Evolutionary conservation across 768 basidiomycete species (phyloP).

Genomic region (Psilocybe sp.): DNA sequence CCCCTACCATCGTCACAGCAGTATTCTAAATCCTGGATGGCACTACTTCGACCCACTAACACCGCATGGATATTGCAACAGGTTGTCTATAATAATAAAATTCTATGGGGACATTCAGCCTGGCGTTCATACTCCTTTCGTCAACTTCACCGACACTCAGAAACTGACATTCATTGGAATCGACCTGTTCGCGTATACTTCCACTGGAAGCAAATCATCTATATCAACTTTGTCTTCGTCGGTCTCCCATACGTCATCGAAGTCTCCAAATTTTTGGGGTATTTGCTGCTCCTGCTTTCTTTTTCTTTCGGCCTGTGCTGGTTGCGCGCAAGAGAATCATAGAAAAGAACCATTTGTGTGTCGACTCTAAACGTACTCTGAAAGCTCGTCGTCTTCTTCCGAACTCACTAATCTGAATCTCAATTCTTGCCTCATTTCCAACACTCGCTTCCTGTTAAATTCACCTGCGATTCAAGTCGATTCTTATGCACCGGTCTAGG

Average conservation of each 20-base stretch:
- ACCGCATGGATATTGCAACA: constrained; percentile 24
- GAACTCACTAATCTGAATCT: too few relatives aligned
- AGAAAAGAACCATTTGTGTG: too few relatives aligned
- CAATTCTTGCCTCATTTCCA: too few relatives aligned
- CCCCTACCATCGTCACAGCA: constrained; percentile 25
- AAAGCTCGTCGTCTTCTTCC: too few relatives aligned
- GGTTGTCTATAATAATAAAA: constrained; percentile 31
- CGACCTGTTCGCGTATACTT: constrained; percentile 39
- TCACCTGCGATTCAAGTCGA: too few relatives aligned
- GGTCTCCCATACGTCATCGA: too few relatives aligned
- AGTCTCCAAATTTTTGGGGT: constrained; percentile 8
- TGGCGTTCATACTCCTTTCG: constrained; percentile 32
- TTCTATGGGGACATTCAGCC: constrained; percentile 31
- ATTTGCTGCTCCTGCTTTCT: constrained; percentile 7
- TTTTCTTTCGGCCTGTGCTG: neutral
- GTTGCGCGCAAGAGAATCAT: too few relatives aligned
- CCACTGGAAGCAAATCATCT: constrained; percentile 21
- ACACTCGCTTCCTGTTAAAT: too few relatives aligned
- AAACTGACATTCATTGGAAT: constrained; percentile 29
- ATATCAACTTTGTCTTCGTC: constrained; percentile 2
- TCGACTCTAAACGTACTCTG: too few relatives aligned
- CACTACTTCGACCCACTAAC: constrained; percentile 19
- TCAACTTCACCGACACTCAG: constrained; percentile 35
- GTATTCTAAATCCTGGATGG: constrained; percentile 36
- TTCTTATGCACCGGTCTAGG: too few relatives aligned